Conservation (phyloP, 768 basidiomycete genomes). For the Tylopilus rubrobrunneus region DNA sequence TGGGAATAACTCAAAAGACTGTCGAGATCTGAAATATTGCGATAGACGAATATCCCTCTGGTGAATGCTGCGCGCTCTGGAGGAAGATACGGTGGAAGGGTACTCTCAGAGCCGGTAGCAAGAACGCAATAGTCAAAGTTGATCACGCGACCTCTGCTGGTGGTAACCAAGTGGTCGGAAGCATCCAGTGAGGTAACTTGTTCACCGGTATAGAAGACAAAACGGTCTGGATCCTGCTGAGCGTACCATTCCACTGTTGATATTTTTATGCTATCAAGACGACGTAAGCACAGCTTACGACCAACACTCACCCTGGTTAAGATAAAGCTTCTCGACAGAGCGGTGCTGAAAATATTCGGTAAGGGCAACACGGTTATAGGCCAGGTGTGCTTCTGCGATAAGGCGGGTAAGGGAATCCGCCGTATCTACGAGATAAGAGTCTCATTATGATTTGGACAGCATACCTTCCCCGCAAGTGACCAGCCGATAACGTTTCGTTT, state of each 20-base stretch:
- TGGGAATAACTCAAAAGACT: slow-evolving; percentile 58
- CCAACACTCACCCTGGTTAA: slow-evolving; percentile 40
- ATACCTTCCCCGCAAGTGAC: slow-evolving; percentile 59
- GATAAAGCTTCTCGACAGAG: slow-evolving; percentile 53
- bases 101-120: slow-evolving; percentile 66
- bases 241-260: slow-evolving; percentile 53
- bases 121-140: slow-evolving; percentile 62
- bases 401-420: slow-evolving; percentile 6
- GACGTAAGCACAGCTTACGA: neutral
- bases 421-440: slow-evolving; percentile 24
- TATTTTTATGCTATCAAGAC: slow-evolving; percentile 7
- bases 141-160: slow-evolving; percentile 41
- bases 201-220: slow-evolving; percentile 51
- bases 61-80: slow-evolving; percentile 35
- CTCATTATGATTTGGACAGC: slow-evolving; percentile 1
- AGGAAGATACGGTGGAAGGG: slow-evolving; percentile 56
- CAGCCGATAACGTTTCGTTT: slow-evolving; percentile 44
- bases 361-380: slow-evolving; percentile 49
- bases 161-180: slow-evolving; percentile 40
- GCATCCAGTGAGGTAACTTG: slow-evolving; percentile 39
- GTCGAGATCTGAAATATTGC: slow-evolving; percentile 67
- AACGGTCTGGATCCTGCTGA: slow-evolving; percentile 51
- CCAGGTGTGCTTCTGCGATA: slow-evolving; percentile 38
- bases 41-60: slow-evolving; percentile 66
- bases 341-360: slow-evolving; percentile 65